These are phyloP conservation scores for Globisporangium nagaii DNA, from an alignment of 352 stramenopile genomes.

Conservation along the genomic window DNA sequence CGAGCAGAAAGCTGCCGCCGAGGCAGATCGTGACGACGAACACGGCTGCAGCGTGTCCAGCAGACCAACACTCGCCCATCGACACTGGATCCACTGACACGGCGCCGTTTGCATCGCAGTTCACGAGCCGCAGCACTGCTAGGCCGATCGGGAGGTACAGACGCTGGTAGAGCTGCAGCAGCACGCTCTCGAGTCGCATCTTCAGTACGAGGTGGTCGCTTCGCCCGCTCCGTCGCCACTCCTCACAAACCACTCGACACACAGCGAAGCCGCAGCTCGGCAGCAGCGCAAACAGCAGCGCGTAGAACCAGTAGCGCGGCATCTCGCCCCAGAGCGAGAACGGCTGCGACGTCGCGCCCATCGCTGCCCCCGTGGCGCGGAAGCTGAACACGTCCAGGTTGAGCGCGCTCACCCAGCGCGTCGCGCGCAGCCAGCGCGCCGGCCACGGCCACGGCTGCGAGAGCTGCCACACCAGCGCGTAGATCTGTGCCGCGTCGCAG, in stretches of 20 bases:
- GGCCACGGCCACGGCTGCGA: constrained; percentile 77
- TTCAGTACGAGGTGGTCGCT: constrained; percentile 22
- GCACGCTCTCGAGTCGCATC: constrained; percentile 33
- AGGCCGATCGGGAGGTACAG: constrained; percentile 60
- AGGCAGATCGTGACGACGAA: constrained; percentile 23
- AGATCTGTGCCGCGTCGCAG: constrained; percentile 49
- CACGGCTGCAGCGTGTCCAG: constrained; percentile 24
- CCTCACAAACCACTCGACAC: neutral
- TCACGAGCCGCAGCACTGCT: constrained; percentile 48
- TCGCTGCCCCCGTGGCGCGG: constrained; percentile 35
- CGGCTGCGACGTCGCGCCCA: constrained; percentile 44
- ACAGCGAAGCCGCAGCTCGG: constrained; percentile 13
- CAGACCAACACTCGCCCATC: constrained; percentile 23
- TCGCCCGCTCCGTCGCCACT: constrained; percentile 15
- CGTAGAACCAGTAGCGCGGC: constrained; percentile 57
- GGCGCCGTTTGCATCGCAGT: constrained; percentile 32
- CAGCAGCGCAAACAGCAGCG: constrained; percentile 27
- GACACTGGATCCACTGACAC: constrained; percentile 43
- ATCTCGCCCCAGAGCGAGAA: constrained; percentile 64
- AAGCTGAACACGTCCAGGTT: constrained; percentile 57
- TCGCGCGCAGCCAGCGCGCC: constrained; percentile 39
- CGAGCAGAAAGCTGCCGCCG: constrained; percentile 40
- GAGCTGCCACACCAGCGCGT: constrained; percentile 68
- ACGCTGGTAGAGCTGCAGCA: constrained; percentile 40
- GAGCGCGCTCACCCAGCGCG: constrained; percentile 46